Evolutionary conservation across 2,329 filamentous ascomycete species (phyloP).

Genomic region (Mollisiaceae sp.): DNA sequence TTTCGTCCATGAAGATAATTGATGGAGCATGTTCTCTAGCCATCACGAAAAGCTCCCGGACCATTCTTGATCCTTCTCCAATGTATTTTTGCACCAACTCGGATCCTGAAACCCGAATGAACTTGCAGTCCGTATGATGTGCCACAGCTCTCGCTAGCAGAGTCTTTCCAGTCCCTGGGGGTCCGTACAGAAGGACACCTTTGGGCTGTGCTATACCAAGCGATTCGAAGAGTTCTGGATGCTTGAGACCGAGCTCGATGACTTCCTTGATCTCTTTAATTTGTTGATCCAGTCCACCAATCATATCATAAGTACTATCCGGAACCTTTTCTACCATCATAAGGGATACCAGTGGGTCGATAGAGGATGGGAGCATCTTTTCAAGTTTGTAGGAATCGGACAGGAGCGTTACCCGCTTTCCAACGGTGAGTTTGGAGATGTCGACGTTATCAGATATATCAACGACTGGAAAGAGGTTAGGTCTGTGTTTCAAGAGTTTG

Average conservation of each 20-base stretch:
- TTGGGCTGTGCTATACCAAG: conserved; percentile 98
- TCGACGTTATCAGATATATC: conserved; percentile 95
- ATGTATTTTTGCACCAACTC: conserved; percentile 99
- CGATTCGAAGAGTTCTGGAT: conserved; percentile 98
- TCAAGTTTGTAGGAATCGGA: conserved; percentile 99
- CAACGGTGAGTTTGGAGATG: conserved; percentile 91
- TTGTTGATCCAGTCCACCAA: conserved; percentile 96
- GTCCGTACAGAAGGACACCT: conserved; percentile 94
- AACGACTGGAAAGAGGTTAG: conserved; percentile 68
- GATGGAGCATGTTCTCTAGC: conserved; percentile 95
- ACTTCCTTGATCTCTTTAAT: conserved; percentile 99
- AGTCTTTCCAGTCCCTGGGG: conserved; percentile 96
- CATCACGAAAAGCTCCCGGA: conserved; percentile 99
- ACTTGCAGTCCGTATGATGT: conserved; percentile 98
- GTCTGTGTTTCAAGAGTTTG: conserved; percentile 1
- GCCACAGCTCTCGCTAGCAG: conserved; percentile 93
- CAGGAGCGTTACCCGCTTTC: conserved; percentile 95
- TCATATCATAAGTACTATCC: conserved; percentile 99
- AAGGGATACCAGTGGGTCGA: conserved; percentile 96
- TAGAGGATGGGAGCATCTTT: conserved; percentile 96
- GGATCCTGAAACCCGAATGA: conserved; percentile 94
- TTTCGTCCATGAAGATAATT: conserved; percentile 99
- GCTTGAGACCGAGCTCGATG: conserved; percentile 97
- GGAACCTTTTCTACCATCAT: conserved; percentile 99
- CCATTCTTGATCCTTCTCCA: conserved; percentile 96